These are phyloP conservation scores for Nakataea oryzae DNA, from an alignment of 2,329 filamentous ascomycete species.

Conservation along the genomic window DNA sequence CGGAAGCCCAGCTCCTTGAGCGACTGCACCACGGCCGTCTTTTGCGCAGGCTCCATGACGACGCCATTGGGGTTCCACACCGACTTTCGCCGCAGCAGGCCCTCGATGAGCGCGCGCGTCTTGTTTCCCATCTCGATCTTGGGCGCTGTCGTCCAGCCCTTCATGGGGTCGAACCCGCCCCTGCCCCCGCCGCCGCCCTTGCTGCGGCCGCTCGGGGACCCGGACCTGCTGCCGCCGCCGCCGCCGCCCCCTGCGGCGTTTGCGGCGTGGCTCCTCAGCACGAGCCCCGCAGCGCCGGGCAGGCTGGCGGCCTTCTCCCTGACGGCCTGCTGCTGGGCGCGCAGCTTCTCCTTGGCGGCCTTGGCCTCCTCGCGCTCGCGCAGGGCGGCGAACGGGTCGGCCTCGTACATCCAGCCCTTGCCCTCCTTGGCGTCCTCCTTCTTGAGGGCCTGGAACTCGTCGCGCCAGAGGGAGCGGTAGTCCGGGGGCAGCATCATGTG, in stretches of 20 bases:
- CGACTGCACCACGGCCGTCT: conserved; percentile 56
- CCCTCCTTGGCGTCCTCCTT: conserved; percentile 67
- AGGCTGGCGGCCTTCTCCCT: conserved; percentile 58
- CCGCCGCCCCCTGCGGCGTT: conserved; percentile 18
- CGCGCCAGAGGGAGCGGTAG: conserved; percentile 82
- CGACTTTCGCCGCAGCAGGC: conserved; percentile 64
- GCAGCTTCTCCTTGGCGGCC: conserved; percentile 66
- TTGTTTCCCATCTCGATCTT: conserved; percentile 88
- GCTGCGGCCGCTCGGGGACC: conserved; percentile 11
- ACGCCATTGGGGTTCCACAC: conserved; percentile 81
- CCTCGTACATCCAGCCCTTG: conserved; percentile 87
- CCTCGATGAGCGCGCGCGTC: conserved; percentile 70
- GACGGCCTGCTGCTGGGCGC: conserved; percentile 57
- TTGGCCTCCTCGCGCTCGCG: conserved; percentile 73
- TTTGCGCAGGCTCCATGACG: conserved; percentile 47
- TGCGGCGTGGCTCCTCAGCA: conserved; percentile 35
- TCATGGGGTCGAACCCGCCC: conserved; percentile 39
- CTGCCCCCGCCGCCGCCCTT: conserved; percentile 6
- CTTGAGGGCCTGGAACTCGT: conserved; percentile 72
- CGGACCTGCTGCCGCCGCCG: conserved; percentile 14
- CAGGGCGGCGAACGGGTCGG: conserved; percentile 79
- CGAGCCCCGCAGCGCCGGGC: conserved; percentile 46
- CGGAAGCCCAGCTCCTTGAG: conserved; percentile 75
- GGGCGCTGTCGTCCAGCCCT: conserved; percentile 74
- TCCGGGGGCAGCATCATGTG: conserved; percentile 89